Evolutionary conservation across 2,329 filamentous ascomycete species (phyloP).

Genomic region (Neonectria ditissima): DNA sequence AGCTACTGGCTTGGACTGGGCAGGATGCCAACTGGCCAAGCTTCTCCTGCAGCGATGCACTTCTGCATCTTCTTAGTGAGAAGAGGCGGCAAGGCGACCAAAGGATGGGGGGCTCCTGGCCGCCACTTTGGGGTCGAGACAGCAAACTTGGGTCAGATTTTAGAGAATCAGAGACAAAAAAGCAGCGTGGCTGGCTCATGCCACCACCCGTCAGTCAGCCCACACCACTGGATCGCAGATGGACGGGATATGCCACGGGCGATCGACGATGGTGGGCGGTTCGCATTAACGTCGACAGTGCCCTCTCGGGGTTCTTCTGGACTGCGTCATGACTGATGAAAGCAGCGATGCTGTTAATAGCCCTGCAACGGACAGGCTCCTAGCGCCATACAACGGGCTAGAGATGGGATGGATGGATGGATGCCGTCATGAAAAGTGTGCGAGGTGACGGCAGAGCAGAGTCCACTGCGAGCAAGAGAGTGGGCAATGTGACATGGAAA

Average conservation of each 20-base stretch:
- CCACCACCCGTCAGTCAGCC: neutral
- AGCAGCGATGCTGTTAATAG: constrained; percentile 16
- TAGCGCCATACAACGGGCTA: constrained; percentile 15
- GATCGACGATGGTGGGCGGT: neutral
- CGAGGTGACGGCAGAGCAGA: neutral
- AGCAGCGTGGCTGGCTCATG: neutral
- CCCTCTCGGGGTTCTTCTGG: neutral
- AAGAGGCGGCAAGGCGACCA: constrained; percentile 2
- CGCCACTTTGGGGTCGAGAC: constrained; percentile 3
- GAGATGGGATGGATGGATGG: constrained; percentile 15
- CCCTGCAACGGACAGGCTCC: constrained; percentile 6
- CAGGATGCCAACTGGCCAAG: constrained; percentile 13
- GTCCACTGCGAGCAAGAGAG: neutral
- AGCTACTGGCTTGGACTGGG: neutral
- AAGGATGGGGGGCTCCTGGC: constrained; percentile 1
- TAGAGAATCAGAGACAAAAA: neutral
- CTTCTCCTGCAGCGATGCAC: neutral
- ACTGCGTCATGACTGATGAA: neutral
- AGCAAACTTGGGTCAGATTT: neutral
- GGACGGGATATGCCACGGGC: neutral
- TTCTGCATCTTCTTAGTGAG: neutral
- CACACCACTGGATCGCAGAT: neutral
- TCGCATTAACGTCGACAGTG: neutral
- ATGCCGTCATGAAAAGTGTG: constrained; percentile 20
- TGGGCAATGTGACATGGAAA: neutral